phyloP scores from a whole-genome alignment of 1,139 yeast genomes.

The Dujonia santamariae region DNA sequence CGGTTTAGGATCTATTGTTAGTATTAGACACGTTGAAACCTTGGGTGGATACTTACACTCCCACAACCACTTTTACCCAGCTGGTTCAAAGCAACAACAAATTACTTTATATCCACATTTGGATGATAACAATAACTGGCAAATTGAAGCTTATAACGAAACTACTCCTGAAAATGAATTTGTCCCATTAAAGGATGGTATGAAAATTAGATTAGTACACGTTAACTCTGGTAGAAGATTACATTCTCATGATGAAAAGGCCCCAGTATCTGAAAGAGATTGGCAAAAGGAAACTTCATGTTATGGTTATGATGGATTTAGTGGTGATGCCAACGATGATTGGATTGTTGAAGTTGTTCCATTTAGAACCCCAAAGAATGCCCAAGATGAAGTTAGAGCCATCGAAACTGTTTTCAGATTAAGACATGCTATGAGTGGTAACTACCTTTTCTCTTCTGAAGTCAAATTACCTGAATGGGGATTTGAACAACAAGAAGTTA shows the following conservation, averaged over 20 bases:
- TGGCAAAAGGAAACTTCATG: conserved; percentile 96
- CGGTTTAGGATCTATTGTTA: conserved; percentile 78
- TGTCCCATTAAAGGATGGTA: conserved; percentile 70
- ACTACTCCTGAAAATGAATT: conserved; percentile 45
- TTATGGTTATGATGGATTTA: conserved; percentile 89
- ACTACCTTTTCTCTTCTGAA: conserved; percentile 83
- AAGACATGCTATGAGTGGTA: conserved; percentile 86
- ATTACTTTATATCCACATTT: conserved; percentile 89
- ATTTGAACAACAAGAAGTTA: conserved; percentile 94
- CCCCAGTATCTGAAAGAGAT: conserved; percentile 88
- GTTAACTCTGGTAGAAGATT: conserved; percentile 69
- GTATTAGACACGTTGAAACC: conserved; percentile 80
- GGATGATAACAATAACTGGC: conserved; percentile 87
- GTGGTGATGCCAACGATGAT: conserved; percentile 95
- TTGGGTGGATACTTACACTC: conserved; percentile 96
- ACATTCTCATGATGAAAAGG: conserved; percentile 94
- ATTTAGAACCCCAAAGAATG: conserved; percentile 50
- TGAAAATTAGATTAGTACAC: conserved; percentile 77
- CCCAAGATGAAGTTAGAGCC: conserved; percentile 67
- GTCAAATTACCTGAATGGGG: conserved; percentile 94
- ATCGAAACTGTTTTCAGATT: conserved; percentile 82
- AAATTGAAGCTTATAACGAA: conserved; percentile 63
- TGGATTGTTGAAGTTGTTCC: conserved; percentile 85
- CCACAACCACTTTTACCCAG: conserved; percentile 77
- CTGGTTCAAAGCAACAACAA: conserved; percentile 96